Base-by-base conservation (phyloP, 2,329 filamentous ascomycete species). In the Venturiaceae sp. region DNA sequence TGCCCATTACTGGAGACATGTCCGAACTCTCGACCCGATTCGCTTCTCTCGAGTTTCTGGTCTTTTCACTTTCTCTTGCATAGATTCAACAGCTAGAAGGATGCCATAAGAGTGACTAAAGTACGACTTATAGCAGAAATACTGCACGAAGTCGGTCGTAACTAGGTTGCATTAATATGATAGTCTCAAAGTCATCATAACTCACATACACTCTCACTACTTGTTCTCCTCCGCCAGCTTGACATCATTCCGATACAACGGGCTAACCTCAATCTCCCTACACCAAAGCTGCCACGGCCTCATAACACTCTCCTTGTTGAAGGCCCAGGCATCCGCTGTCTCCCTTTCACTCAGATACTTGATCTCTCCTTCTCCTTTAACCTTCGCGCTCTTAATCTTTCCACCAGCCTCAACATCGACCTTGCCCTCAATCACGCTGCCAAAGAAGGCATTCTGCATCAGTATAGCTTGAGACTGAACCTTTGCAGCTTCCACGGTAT, bases 241-340 rank as follows among this genome's bases (percentile, higher is more conserved):
- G 33, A 66, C 44, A 37, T 71, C 67, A 63, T 76, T 76, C 58
- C 62, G 65, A 62, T 77, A 77, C 53, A 75, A 61, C 14, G 67
- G 67, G 57, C 64, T 66, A 21, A 68, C 65, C 57, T 69, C 70
- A 7, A 76, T 72, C 63, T 77, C 74, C 21, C 68, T 67, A 61
- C 67, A 69, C 75, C 75, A 77, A 14, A 76, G 60, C 37, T 64
- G 65, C 75, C 75, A 78, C 5, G 75, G 69, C 60, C 72, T 67
- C 1, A 65, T 63, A n/a, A 72, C 55, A 2, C 66, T 70, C 7
- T 63, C 64, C 57, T 67, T 65, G 16, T 67, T 72, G 8, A 67
- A 64, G 19, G 71, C 68, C 71, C 70, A 74, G 1, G 72, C 64
- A 64, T 77, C 76, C 50, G 69, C 68, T 23, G 63, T 66, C 62